Evolutionary conservation across 148 eudicot species (phyloP).

Genomic region (Rheum nobile): DNA sequence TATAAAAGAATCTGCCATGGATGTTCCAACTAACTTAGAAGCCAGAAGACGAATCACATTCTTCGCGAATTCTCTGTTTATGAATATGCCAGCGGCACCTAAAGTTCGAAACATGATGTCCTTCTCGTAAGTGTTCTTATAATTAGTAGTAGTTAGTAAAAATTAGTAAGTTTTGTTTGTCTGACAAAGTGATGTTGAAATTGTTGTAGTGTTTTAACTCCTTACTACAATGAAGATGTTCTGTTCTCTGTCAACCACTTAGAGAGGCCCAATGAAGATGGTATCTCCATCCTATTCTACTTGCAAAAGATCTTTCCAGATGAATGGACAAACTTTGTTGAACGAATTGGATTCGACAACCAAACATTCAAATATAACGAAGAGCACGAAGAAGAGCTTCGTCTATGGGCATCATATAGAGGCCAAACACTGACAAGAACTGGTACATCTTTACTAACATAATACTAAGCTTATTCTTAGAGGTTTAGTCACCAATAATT

Average conservation of each 20-base stretch:
- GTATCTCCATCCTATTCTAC: constrained; percentile 60
- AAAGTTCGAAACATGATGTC: constrained; percentile 71
- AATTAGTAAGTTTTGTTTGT: neutral
- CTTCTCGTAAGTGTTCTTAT: constrained; percentile 55
- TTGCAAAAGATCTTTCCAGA: constrained; percentile 68
- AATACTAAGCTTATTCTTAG: neutral
- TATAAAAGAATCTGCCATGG: constrained; percentile 63
- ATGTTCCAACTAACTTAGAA: constrained; percentile 60
- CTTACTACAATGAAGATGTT: constrained; percentile 53
- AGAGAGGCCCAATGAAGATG: constrained; percentile 52
- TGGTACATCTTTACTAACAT: constrained; percentile 19
- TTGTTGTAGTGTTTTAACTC: constrained; percentile 43
- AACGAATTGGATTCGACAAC: constrained; percentile 28
- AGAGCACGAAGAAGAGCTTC: constrained; percentile 38
- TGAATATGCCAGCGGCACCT: constrained; percentile 69
- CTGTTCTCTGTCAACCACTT: constrained; percentile 40
- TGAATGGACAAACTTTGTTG: constrained; percentile 58
- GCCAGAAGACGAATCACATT: constrained; percentile 62
- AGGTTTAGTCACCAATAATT: neutral
- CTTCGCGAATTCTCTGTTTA: constrained; percentile 65
- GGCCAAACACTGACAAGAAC: constrained; percentile 69
- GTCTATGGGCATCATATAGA: constrained; percentile 67
- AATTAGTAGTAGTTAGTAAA: no score
- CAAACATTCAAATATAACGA: constrained; percentile 35
- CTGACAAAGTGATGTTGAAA: constrained; percentile 6